These are phyloP conservation scores for Protomyces inundatus DNA, from an alignment of 1,139 yeast genomes.

Conservation along the genomic window DNA sequence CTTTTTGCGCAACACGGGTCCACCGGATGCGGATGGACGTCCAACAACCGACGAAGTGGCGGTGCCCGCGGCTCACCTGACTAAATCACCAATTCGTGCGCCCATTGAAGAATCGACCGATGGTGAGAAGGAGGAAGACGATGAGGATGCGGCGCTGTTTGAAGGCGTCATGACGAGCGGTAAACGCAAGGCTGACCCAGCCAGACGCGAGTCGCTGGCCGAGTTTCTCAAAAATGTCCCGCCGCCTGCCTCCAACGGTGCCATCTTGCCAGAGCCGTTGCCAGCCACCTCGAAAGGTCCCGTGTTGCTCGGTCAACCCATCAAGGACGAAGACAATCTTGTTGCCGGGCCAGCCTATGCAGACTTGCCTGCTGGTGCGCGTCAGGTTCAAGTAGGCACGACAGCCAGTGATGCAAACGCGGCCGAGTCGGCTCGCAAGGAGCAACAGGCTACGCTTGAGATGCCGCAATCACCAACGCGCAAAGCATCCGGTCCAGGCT, in stretches of 20 bases:
- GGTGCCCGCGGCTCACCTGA: not conserved
- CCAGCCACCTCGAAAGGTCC: not conserved
- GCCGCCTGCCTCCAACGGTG: conserved; percentile 5
- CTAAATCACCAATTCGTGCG: not conserved
- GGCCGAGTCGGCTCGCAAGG: not conserved
- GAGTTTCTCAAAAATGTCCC: conserved; percentile 9
- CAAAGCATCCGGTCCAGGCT: not conserved
- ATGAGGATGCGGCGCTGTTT: not conserved
- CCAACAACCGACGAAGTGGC: not conserved
- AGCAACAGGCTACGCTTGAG: not conserved
- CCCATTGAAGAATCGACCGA: conserved; percentile 4
- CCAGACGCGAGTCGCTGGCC: conserved; percentile 4
- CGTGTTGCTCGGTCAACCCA: not conserved
- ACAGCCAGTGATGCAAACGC: not conserved
- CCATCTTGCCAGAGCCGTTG: not conserved
- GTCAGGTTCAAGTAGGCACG: not conserved
- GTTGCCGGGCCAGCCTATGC: conserved; percentile 20
- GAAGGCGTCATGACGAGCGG: not conserved
- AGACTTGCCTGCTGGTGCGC: not conserved
- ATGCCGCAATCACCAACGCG: not conserved
- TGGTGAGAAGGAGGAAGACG: conserved; percentile 5
- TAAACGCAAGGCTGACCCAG: not conserved
- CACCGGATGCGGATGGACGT: not conserved
- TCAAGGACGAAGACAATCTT: not conserved
- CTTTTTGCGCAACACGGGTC: conserved; percentile 17